These are phyloP conservation scores for Heterobasidion occidentale DNA, from an alignment of 1,284 basidiomycete genomes.

Conservation along the genomic window DNA sequence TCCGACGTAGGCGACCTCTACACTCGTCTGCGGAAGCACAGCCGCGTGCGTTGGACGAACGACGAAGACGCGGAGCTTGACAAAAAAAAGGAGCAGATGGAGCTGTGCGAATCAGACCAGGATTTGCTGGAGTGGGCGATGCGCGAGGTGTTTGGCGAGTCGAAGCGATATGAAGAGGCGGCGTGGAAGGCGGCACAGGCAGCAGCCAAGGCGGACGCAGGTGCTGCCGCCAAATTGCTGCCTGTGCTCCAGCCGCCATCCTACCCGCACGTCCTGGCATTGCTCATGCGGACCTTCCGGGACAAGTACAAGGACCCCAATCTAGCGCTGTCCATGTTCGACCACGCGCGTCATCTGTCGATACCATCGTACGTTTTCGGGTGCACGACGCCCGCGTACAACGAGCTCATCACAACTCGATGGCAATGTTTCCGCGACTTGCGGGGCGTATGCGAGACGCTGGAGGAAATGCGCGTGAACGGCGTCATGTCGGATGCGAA, in stretches of 20 bases:
- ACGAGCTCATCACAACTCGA: constrained; percentile 72
- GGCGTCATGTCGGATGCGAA: constrained; percentile 58
- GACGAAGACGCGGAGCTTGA: constrained; percentile 58
- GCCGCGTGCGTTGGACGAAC: constrained; percentile 40
- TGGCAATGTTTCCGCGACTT: constrained; percentile 82
- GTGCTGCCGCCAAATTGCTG: constrained; percentile 18
- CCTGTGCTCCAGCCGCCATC: constrained; percentile 42
- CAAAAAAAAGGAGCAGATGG: constrained; percentile 69
- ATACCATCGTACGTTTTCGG: constrained; percentile 79
- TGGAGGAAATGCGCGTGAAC: constrained; percentile 78
- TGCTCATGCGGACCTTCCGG: constrained; percentile 69
- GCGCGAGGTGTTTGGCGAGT: constrained; percentile 60
- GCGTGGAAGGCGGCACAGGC: constrained; percentile 23
- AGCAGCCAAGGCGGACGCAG: constrained; percentile 1
- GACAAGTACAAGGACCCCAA: constrained; percentile 74
- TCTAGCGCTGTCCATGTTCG: constrained; percentile 77
- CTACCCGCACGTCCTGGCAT: constrained; percentile 71
- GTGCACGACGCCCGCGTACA: constrained; percentile 79
- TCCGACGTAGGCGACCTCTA: constrained; percentile 20
- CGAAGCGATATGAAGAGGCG: constrained; percentile 37
- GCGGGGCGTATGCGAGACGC: constrained; percentile 57
- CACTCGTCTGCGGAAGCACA: constrained; percentile 39
- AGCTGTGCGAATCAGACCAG: constrained; percentile 59
- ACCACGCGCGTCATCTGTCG: constrained; percentile 65
- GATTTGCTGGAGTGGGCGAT: constrained; percentile 74